Percentiles rank a stretch among this genome's conserved stretches.
Conservation (phyloP, 768 basidiomycete species). For the Royoungia palumana region DNA sequence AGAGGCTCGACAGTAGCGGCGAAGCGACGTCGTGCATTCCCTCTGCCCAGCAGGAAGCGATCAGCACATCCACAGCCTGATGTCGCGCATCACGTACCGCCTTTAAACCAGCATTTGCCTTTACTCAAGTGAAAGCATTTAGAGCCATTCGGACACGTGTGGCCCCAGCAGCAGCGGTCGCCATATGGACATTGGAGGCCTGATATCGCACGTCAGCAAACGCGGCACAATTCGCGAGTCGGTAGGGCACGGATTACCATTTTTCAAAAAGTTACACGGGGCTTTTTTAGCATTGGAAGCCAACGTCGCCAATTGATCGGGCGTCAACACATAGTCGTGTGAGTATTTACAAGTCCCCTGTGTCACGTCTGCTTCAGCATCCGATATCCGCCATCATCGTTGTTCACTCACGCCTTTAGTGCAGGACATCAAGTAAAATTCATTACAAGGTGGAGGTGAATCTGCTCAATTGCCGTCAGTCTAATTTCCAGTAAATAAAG, state of each 20-base stretch:
- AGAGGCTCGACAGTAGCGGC: constrained; percentile 16
- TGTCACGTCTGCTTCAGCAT: constrained; percentile 8
- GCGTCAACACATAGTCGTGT: constrained; percentile 70
- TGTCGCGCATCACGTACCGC: constrained; percentile 37
- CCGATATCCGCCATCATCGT: constrained; percentile 2
- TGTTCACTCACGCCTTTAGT: constrained; percentile 61
- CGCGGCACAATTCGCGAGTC: background rate
- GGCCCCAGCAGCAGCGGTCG: constrained; percentile 78
- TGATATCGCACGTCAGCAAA: constrained; percentile 25
- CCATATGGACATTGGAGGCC: constrained; percentile 76
- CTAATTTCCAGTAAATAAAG: constrained; percentile 1
- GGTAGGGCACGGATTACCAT: constrained; percentile 44
- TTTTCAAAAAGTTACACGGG: constrained; percentile 82
- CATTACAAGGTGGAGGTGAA: constrained; percentile 81
- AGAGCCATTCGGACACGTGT: constrained; percentile 75
- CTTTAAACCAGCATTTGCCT: constrained; percentile 89
- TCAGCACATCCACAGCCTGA: constrained; percentile 2
- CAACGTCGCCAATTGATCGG: constrained; percentile 68
- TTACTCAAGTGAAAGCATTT: constrained; percentile 66
- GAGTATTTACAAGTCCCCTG: constrained; percentile 79
- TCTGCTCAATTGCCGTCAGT: constrained; percentile 41
- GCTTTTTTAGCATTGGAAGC: constrained; percentile 80
- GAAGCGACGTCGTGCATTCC: constrained; percentile 38
- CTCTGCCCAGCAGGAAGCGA: constrained; percentile 23
- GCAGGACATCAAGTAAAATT: constrained; percentile 79